Evolutionary conservation across 768 basidiomycete species (phyloP).

Genomic region (Exidia glandulosa): DNA sequence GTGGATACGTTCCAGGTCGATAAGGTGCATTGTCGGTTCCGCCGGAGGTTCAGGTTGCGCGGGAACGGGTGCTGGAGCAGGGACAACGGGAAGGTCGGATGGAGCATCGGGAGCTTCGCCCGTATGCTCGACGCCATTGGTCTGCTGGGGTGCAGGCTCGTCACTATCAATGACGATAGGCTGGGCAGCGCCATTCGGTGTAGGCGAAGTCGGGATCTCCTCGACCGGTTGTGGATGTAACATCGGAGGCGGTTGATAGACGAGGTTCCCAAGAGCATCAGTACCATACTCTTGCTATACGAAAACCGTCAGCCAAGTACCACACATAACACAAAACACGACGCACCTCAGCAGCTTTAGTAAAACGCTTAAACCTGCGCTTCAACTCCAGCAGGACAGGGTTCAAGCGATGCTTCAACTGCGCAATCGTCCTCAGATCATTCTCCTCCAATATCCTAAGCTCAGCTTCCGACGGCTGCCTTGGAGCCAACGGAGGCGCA

Average conservation of each 20-base stretch:
- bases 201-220: not conserved
- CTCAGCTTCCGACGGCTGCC: slow-evolving; percentile 71
- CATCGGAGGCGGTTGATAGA: not conserved
- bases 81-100: slow-evolving; percentile 6
- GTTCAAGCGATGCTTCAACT: slow-evolving; percentile 84
- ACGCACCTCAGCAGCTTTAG: slow-evolving; percentile 63
- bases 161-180: slow-evolving; percentile 7
- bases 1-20: slow-evolving; percentile 91
- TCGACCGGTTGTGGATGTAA: not conserved
- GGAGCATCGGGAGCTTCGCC: slow-evolving; percentile 32
- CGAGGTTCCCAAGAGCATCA: slow-evolving; percentile 16
- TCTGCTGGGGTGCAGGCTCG: slow-evolving; percentile 11
- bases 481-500: slow-evolving; percentile 83
- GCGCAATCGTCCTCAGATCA: slow-evolving; percentile 64
- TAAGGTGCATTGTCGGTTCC: slow-evolving; percentile 45
- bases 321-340: not conserved
- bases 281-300: slow-evolving; percentile 67
- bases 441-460: slow-evolving; percentile 71
- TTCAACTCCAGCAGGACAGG: slow-evolving; percentile 82
- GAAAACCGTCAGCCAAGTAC: not conserved
- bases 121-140: too few species aligned
- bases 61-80: slow-evolving; percentile 22
- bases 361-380: slow-evolving; percentile 86
- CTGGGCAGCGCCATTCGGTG: not conserved
- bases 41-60: slow-evolving; percentile 25